Evolutionary conservation across 257 asterid species (phyloP).

Genomic region (Ocimum tenuiflorum): DNA sequence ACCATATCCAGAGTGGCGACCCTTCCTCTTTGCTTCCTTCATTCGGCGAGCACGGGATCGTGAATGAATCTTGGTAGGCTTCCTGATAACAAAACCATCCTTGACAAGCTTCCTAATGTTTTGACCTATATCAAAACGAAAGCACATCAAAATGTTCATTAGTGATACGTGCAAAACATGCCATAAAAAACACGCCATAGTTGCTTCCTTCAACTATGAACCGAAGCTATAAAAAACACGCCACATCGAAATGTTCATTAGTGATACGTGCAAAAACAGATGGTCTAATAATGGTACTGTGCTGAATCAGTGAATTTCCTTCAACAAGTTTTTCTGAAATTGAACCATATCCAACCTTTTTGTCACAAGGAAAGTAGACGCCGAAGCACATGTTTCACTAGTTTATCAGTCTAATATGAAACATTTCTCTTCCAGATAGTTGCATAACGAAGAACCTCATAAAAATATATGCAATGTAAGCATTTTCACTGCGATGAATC

Average conservation of each 20-base stretch:
- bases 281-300: background rate
- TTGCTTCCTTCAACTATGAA: too few species aligned
- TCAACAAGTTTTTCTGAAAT: too few species aligned
- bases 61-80: constrained; percentile 51
- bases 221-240: background rate
- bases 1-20: constrained; percentile 61
- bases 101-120: constrained; percentile 48
- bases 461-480: background rate
- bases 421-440: background rate
- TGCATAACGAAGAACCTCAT: background rate
- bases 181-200: background rate
- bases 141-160: background rate
- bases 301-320: background rate
- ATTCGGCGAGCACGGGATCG: constrained; percentile 56
- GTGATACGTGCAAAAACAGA: background rate
- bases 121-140: constrained; percentile 19
- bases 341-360: too few species aligned
- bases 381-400: background rate
- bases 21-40: constrained; percentile 58
- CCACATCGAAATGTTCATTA: background rate
- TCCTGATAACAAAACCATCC: constrained; percentile 53
- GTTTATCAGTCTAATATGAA: background rate
- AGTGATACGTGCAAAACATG: background rate
- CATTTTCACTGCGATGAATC: background rate
- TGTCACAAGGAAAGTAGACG: background rate